A percentile compares a stretch with the other conserved stretches of the same genome.
Evolutionary conservation across 2,329 filamentous ascomycete genomes (phyloP).

Genomic region (Talaromyces sp.): DNA sequence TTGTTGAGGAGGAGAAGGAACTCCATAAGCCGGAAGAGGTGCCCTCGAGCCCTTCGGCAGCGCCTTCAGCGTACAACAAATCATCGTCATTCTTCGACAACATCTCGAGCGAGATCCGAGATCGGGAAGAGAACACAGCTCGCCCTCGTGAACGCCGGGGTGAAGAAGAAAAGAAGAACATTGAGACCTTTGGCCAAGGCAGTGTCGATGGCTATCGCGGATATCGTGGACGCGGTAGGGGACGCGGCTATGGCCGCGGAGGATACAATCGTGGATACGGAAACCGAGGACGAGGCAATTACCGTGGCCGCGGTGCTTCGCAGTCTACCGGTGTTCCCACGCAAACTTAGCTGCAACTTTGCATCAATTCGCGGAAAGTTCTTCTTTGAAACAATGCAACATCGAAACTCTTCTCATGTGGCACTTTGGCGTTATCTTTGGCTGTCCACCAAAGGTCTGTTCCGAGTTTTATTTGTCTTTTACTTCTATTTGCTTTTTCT

Average conservation of each 20-base stretch:
- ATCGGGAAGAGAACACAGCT: slow-evolving; percentile 71
- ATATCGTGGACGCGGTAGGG: slow-evolving; percentile 68
- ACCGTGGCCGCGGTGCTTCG: slow-evolving; percentile 37
- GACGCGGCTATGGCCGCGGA: slow-evolving; percentile 48
- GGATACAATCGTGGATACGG: slow-evolving; percentile 47
- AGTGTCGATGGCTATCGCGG: slow-evolving; percentile 87
- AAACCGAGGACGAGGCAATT: slow-evolving; percentile 38
- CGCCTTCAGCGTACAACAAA: slow-evolving; percentile 72
- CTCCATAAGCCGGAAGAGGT: slow-evolving; percentile 35
- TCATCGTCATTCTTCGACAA: slow-evolving; percentile 94
- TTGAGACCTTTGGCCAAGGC: slow-evolving; percentile 96
- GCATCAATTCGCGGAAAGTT: neutral
- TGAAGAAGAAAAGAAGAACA: slow-evolving; percentile 91
- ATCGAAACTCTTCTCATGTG: slow-evolving; percentile 1
- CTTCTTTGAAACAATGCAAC: neutral
- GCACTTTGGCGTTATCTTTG: slow-evolving; percentile 10
- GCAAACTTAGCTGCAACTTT: slow-evolving; percentile 25
- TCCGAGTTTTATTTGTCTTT: neutral
- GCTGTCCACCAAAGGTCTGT: slow-evolving; percentile 13
- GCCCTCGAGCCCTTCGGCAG: slow-evolving; percentile 37
- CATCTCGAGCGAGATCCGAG: slow-evolving; percentile 89
- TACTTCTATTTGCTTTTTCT: neutral
- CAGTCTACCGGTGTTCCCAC: slow-evolving; percentile 40
- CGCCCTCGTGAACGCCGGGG: slow-evolving; percentile 78
- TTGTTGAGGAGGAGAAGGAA: slow-evolving; percentile 51